Conservation (phyloP, 352 stramenopile species). For the Pythium scleroteichum region DNA sequence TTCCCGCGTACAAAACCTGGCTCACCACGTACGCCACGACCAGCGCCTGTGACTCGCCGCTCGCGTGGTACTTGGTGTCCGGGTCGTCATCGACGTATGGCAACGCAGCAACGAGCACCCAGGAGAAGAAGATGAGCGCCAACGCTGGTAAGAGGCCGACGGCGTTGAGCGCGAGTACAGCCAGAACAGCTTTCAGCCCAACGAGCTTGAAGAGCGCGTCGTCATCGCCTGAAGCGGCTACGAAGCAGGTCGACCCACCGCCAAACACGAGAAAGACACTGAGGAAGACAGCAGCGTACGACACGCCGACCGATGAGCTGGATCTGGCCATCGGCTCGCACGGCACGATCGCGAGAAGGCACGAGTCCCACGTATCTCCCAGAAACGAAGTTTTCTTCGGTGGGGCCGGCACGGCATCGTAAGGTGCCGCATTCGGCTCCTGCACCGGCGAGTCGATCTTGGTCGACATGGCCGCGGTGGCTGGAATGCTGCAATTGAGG, state of each 20-base stretch:
- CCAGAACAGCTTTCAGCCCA: background rate
- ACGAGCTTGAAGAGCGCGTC: background rate
- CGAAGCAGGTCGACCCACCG: constrained; percentile 4
- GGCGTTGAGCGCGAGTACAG: background rate
- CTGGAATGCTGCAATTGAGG: no score
- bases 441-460: no score
- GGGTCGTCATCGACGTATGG: background rate
- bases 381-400: no score
- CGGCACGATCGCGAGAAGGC: background rate
- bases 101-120: background rate
- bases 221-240: background rate
- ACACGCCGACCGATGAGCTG: background rate
- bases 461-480: no score
- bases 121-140: no score
- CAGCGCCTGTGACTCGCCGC: background rate
- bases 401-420: no score
- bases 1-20: background rate
- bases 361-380: no score
- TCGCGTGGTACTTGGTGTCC: background rate
- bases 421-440: no score
- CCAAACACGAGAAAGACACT: background rate
- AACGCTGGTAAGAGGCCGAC: no score
- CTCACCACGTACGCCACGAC: background rate
- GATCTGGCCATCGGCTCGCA: constrained; percentile 5
- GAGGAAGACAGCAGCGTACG: constrained; percentile 1